phyloP scores from a whole-genome alignment of 768 basidiomycete species.

The Lactifluus hygrophoroides region DNA sequence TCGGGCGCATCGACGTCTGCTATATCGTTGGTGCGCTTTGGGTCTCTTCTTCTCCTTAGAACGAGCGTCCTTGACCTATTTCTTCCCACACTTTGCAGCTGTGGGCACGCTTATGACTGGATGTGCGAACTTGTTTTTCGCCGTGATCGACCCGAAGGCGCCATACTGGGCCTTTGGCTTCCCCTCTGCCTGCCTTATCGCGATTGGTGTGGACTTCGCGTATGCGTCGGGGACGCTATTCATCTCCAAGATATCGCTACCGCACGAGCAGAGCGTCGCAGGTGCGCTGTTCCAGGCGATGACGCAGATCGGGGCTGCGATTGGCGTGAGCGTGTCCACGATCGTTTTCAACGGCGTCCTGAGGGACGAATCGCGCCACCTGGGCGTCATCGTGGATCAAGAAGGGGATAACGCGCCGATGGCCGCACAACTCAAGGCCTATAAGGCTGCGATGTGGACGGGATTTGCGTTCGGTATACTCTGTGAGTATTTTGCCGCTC shows the following conservation, averaged over 20 bases:
- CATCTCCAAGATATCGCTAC: conserved; percentile 55
- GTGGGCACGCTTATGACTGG: conserved; percentile 52
- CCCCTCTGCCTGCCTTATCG: conserved; percentile 53
- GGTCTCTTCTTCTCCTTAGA: neutral
- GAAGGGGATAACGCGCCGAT: conserved; percentile 27
- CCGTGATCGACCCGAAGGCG: conserved; percentile 46
- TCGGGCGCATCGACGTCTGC: conserved; percentile 46
- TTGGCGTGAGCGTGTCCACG: conserved; percentile 67
- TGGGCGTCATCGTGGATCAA: conserved; percentile 28
- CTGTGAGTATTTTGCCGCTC: conserved; percentile 31
- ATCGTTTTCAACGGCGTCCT: conserved; percentile 57
- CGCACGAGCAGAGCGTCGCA: conserved; percentile 67
- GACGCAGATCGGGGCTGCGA: conserved; percentile 63
- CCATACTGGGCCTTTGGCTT: conserved; percentile 74
- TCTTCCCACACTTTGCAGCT: conserved; percentile 25
- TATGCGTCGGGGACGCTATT: conserved; percentile 68
- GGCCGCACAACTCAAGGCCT: conserved; percentile 41
- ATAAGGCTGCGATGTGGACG: conserved; percentile 58
- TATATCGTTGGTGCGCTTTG: conserved; percentile 42
- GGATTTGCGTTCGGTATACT: conserved; percentile 51
- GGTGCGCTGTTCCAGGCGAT: conserved; percentile 76
- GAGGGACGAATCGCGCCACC: conserved; percentile 24
- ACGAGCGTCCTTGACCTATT: neutral
- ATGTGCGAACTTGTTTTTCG: conserved; percentile 54
- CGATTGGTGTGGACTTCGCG: conserved; percentile 73